Base-by-base conservation (phyloP, 2,329 filamentous ascomycete genomes). In the Penicillium brasilianum region DNA sequence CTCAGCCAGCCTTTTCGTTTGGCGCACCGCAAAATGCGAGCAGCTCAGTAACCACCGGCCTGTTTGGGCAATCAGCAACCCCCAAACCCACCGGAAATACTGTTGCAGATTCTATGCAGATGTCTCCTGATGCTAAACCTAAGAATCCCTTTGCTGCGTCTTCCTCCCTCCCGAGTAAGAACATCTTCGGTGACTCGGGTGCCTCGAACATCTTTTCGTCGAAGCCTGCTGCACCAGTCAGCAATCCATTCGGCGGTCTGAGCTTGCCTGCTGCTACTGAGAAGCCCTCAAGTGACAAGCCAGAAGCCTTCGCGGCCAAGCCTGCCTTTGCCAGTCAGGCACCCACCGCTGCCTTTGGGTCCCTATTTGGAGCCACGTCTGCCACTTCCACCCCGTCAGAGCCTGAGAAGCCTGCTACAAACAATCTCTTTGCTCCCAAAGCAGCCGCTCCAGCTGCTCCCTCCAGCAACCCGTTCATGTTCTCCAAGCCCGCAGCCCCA, bases 31-130 rank as follows among this genome's bases (percentile, higher is more conserved):
- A 58, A 22, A 63, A 30, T 50, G 36, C 65, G 13, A 51, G 28
- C 32, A 41, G 54, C 14, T 52, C 65, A 18, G 52, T 34, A 28
- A 43, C 55, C 16, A 30, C 49, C 25, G 34, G 53, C 39, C 5
- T 68, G 16, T 70, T 70, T 44, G 65, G 66, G 11, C 62, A 65
- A 52, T 57, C 62, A n/a, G 37, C 55, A 14, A 18, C 58, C 34
- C 44, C 60, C 16, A 63, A 50, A 14, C 32, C 65, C 25, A 20
- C 54, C 25, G 41, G 53, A 10, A 58, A 49, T 25, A 43, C 67
- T 50, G 61, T 52, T n/a, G 59, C 59, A 20, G 67, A 69, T 37
- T 69, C 61, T 18, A 69, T 69, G 67, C 66, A 69, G 63, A 69
- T 57, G 18, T 69, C 67, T 8, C 67, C 67, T 16, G 67, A 68